phyloP scores from a whole-genome alignment of 1,284 basidiomycete species.

The Fomitopsis palustris region DNA sequence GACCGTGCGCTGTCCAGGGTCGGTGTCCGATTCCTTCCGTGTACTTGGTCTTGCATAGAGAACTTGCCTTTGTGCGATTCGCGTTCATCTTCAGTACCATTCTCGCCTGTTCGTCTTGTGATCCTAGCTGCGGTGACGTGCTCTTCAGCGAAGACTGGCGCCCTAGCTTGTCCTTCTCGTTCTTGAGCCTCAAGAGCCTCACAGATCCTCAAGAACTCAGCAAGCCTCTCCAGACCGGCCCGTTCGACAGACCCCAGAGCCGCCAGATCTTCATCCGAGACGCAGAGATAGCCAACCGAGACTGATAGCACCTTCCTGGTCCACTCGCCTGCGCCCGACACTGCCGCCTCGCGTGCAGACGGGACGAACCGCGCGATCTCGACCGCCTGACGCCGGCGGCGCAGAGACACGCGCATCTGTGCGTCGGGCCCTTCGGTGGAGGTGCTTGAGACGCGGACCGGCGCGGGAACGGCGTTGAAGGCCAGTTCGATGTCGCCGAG shows the following conservation, averaged over 20 bases:
- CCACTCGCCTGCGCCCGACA: constrained; percentile 19
- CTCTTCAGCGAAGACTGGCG: too few relatives aligned
- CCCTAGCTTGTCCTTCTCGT: neutral
- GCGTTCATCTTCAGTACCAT: neutral
- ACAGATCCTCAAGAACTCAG: constrained; percentile 35
- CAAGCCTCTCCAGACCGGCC: constrained; percentile 23
- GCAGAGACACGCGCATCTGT: constrained; percentile 40
- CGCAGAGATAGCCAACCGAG: constrained; percentile 9
- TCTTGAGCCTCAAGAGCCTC: constrained; percentile 28
- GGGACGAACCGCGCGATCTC: constrained; percentile 40
- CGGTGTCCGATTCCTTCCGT: neutral
- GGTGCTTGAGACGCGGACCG: neutral
- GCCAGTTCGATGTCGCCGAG: constrained; percentile 46
- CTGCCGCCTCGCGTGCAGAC: neutral
- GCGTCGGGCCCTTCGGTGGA: constrained; percentile 11
- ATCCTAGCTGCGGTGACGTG: too few relatives aligned
- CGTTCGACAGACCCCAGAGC: constrained; percentile 33
- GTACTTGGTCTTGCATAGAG: neutral
- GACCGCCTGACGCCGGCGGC: constrained; percentile 33
- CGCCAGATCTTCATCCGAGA: constrained; percentile 26
- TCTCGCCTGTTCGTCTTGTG: neutral
- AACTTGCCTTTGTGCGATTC: neutral
- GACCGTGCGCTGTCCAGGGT: neutral
- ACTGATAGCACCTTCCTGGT: constrained; percentile 37
- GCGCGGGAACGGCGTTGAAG: neutral